Base-by-base conservation (phyloP, 1,284 basidiomycete species). In the Exobasidium cylindrosporum region DNA sequence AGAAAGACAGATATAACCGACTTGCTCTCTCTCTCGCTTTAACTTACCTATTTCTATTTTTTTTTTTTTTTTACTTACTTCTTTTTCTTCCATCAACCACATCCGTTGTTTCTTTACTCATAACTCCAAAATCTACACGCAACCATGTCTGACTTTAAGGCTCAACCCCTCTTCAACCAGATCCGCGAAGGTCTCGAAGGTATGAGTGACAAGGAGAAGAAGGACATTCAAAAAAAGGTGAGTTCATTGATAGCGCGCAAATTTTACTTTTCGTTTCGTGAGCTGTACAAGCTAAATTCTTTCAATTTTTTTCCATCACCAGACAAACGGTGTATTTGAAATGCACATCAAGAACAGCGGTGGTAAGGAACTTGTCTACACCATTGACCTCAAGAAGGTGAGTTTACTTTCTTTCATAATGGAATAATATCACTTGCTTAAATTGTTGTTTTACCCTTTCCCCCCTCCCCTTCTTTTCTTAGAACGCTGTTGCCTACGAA, bases 321-420 rank as follows among this genome's bases (percentile, higher is more conserved):
- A 95, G 92, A 91, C 89, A 65, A 93, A 92, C 79, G 91, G 90
- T 69, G 86, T 94, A 81, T 95, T 97, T 81, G 89, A 95, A 83
- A 84, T 97, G 66, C 87, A 87, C 67, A 86, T 96, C 73, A 88
- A 89, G 82, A 92, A 93, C 79, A 83, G 81, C 21, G 84, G 84
- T 35, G 90, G 89, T 71, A 85, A 90, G 81, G 88, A 89, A 77
- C 90, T 84, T 53, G 69, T 77, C 60, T 76, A 70, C 70, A 93
- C 92, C n/a, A 92, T 97, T 72, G 95, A 97, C 84, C 81, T 97
- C 78, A 98, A 98, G 86, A 90, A 92, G 83, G 81, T 81, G 66
- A 64, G 73, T 64, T 47, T 44, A 46, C 21, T 29, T 21, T n/a
- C 28, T 30, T 3, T 3, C 28, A 30, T 17, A 10, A 7, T 31